Conservation (phyloP, 2,329 filamentous ascomycete species). For the Exophiala spinifera region DNA sequence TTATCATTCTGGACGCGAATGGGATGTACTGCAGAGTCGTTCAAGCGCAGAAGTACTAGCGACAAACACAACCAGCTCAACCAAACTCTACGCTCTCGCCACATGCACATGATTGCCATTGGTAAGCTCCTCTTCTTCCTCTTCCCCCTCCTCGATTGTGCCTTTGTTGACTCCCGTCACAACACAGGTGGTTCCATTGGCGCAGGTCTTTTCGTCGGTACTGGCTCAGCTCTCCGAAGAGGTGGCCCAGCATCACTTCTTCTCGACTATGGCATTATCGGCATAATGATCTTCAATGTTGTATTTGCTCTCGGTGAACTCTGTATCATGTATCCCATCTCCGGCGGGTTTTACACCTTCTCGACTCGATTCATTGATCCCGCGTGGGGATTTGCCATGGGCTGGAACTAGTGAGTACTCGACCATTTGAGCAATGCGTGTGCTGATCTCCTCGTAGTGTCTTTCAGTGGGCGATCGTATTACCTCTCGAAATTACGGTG, state of each 20-base stretch:
- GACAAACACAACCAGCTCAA: constrained; percentile 17
- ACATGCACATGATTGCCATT: constrained; percentile 97
- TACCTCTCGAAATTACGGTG: constrained; percentile 79
- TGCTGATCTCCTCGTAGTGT: constrained; percentile 39
- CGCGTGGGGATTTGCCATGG: constrained; percentile 48
- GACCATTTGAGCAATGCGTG: too few relatives aligned
- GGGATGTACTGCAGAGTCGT: constrained; percentile 40
- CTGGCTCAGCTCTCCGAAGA: constrained; percentile 64
- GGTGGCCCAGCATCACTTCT: constrained; percentile 75
- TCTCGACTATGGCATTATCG: constrained; percentile 72
- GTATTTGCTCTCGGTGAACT: constrained; percentile 89
- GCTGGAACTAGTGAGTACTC: constrained; percentile 32
- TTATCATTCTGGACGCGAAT: constrained; percentile 38
- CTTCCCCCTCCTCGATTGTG: too few relatives aligned
- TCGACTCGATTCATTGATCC: constrained; percentile 90
- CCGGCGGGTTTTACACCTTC: constrained; percentile 87
- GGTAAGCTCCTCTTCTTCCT: constrained; percentile 74
- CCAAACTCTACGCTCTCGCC: constrained; percentile 45
- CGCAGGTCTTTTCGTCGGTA: constrained; percentile 83
- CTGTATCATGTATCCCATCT: constrained; percentile 85
- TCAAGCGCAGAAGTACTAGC: constrained; percentile 34
- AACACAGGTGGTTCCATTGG: constrained; percentile 39
- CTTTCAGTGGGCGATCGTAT: constrained; percentile 74
- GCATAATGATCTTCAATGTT: constrained; percentile 85
- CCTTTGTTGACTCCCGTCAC: not conserved